Evolutionary conservation across 139 green algal genomes (phyloP).

Genomic region (Prasinococcaceae sp.): DNA sequence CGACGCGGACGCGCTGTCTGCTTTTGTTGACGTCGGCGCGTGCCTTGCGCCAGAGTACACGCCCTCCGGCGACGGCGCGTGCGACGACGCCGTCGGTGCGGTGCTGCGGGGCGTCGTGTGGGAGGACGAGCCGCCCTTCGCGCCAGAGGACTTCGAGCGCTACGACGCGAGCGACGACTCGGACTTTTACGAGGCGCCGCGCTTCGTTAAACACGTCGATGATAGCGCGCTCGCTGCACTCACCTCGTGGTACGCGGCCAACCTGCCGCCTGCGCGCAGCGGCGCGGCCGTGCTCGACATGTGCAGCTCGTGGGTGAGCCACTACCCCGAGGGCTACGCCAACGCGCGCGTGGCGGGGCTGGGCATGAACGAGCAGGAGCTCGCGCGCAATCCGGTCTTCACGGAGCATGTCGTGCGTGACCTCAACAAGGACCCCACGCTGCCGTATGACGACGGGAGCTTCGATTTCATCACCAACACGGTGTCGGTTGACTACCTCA

Average conservation of each 20-base stretch:
- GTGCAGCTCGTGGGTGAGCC: conserved; percentile 47
- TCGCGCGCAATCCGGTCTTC: conserved; percentile 43
- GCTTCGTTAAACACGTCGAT: conserved; percentile 85
- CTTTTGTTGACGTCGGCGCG: too few species aligned
- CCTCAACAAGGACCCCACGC: conserved; percentile 41
- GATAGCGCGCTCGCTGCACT: conserved; percentile 61
- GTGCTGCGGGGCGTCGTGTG: too few species aligned
- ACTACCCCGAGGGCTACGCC: conserved; percentile 60
- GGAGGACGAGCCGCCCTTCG: conserved; percentile 58
- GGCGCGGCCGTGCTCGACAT: conserved; percentile 51
- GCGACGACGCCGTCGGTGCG: too few species aligned
- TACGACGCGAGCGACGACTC: conserved; percentile 41
- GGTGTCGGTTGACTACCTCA: conserved; percentile 61
- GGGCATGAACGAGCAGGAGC: conserved; percentile 62
- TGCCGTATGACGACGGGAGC: conserved; percentile 55
- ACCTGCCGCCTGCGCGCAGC: conserved; percentile 34
- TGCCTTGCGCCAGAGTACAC: too few species aligned
- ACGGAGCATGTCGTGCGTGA: conserved; percentile 47
- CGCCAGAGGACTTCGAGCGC: conserved; percentile 46
- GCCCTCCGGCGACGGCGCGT: too few species aligned
- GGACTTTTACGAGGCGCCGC: conserved; percentile 52
- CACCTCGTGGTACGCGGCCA: conserved; percentile 48
- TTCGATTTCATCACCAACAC: conserved; percentile 51
- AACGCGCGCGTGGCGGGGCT: conserved; percentile 43
- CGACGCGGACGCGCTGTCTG: too few species aligned